Conservation (phyloP, 805 yeast species). For the Wickerhamiella domercqiae region DNA sequence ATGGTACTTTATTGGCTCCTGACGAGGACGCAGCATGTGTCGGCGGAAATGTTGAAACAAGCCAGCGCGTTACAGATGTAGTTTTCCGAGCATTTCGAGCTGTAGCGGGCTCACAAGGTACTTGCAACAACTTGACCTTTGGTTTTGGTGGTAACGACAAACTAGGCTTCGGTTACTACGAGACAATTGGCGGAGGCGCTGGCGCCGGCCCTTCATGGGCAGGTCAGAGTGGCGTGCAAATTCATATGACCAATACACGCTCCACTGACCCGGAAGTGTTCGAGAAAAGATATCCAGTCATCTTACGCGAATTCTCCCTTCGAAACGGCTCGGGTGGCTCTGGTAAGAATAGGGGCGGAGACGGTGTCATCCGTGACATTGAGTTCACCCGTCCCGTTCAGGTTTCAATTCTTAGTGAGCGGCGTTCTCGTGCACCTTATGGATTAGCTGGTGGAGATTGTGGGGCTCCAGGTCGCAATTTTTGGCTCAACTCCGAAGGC, state of each 20-base stretch:
- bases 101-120: slow-evolving; percentile 92
- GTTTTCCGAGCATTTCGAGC: slow-evolving; percentile 73
- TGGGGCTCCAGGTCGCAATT: slow-evolving; percentile 58
- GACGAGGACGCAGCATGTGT: slow-evolving; percentile 81
- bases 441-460: slow-evolving; percentile 73
- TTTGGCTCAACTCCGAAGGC: slow-evolving; percentile 23
- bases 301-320: slow-evolving; percentile 55
- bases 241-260: slow-evolving; percentile 87
- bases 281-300: slow-evolving; percentile 76
- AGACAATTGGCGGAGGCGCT: slow-evolving; percentile 90
- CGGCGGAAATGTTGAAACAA: slow-evolving; percentile 88
- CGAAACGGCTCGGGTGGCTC: slow-evolving; percentile 66
- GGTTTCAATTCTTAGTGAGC: slow-evolving; percentile 71
- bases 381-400: slow-evolving; percentile 60
- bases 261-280: slow-evolving; percentile 84
- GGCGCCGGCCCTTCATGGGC: slow-evolving; percentile 84
- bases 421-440: slow-evolving; percentile 73
- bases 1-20: slow-evolving; percentile 54
- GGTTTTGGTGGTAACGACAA: slow-evolving; percentile 32
- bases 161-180: slow-evolving; percentile 77
- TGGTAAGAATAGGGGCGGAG: slow-evolving; percentile 63
- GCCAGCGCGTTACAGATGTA: slow-evolving; percentile 85
- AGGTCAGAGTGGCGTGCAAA: slow-evolving; percentile 82
- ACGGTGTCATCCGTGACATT: slow-evolving; percentile 74
- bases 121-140: slow-evolving; percentile 86